Percentiles rank a stretch among this genome's conserved stretches.
Evolutionary conservation across 345 rosid species (phyloP).

Genomic region (Linum tenue): DNA sequence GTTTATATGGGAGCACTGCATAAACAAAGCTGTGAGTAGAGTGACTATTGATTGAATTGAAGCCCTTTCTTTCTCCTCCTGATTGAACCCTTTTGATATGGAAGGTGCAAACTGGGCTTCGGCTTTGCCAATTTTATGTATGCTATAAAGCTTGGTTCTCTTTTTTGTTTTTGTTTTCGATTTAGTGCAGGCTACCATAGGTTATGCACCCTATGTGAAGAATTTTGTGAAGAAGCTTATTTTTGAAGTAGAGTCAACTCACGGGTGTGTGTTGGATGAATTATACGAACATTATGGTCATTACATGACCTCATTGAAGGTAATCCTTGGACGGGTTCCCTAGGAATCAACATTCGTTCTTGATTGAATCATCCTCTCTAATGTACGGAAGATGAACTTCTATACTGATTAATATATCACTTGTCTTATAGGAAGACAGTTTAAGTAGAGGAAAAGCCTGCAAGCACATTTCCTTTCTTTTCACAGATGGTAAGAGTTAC

Average conservation of each 20-base stretch:
- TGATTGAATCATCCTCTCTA: no score
- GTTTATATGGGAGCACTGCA: constrained; percentile 61
- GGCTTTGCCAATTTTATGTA: background rate
- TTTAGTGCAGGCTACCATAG: constrained; percentile 37
- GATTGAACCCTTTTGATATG: background rate
- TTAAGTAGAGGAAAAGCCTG: constrained; percentile 26
- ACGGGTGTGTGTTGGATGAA: constrained; percentile 48
- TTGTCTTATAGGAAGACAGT: constrained; percentile 30
- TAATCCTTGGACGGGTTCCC: constrained; percentile 9
- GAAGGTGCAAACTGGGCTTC: no score
- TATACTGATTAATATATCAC: background rate
- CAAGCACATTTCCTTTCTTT: constrained; percentile 65
- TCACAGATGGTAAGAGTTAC: constrained; percentile 48
- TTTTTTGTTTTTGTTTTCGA: constrained; percentile 7
- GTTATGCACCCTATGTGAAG: constrained; percentile 40
- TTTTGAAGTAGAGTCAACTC: constrained; percentile 48
- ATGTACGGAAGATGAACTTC: no score
- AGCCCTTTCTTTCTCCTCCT: background rate
- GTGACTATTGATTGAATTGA: background rate
- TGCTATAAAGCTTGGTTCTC: constrained; percentile 8
- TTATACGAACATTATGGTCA: constrained; percentile 50
- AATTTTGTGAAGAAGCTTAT: constrained; percentile 65
- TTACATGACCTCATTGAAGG: constrained; percentile 56
- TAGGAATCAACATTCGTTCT: background rate
- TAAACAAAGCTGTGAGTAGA: constrained; percentile 43